phyloP scores from a whole-genome alignment of 768 basidiomycete species.

The Pholiota microspora region DNA sequence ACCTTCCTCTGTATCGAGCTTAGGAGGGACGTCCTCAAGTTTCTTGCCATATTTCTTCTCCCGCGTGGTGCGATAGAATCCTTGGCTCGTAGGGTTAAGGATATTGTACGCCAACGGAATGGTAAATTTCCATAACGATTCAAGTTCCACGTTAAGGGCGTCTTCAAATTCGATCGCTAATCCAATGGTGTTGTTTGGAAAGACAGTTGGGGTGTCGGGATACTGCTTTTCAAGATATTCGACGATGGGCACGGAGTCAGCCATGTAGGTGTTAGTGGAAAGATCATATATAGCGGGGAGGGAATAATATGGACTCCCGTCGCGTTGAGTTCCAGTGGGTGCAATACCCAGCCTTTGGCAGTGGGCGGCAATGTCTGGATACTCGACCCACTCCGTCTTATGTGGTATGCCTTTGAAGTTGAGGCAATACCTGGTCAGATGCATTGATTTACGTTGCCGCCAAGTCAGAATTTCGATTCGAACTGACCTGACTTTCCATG shows the following conservation, averaged over 20 bases:
- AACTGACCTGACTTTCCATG: slow-evolving; percentile 11
- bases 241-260: slow-evolving; percentile 47
- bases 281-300: slow-evolving; percentile 51
- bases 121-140: slow-evolving; percentile 7
- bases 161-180: slow-evolving; percentile 15
- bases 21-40: slow-evolving; percentile 22
- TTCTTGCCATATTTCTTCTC: slow-evolving; percentile 17
- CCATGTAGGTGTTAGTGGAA: slow-evolving; percentile 31
- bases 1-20: slow-evolving; percentile 15
- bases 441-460: too few species aligned
- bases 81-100: slow-evolving; percentile 15
- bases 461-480: neutral
- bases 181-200: slow-evolving; percentile 24
- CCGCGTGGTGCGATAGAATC: slow-evolving; percentile 19
- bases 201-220: slow-evolving; percentile 36
- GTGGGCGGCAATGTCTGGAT: slow-evolving; percentile 40
- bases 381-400: slow-evolving; percentile 49
- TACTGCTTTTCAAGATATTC: slow-evolving; percentile 50
- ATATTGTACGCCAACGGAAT: slow-evolving; percentile 4
- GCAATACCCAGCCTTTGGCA: slow-evolving; percentile 34
- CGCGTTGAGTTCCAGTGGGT: slow-evolving; percentile 13
- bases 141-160: neutral
- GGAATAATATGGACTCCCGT: slow-evolving; percentile 35
- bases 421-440: slow-evolving; percentile 24
- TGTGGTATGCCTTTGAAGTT: slow-evolving; percentile 36